Conservation (phyloP, 2,329 filamentous ascomycete species). For the Botrytis elliptica region DNA sequence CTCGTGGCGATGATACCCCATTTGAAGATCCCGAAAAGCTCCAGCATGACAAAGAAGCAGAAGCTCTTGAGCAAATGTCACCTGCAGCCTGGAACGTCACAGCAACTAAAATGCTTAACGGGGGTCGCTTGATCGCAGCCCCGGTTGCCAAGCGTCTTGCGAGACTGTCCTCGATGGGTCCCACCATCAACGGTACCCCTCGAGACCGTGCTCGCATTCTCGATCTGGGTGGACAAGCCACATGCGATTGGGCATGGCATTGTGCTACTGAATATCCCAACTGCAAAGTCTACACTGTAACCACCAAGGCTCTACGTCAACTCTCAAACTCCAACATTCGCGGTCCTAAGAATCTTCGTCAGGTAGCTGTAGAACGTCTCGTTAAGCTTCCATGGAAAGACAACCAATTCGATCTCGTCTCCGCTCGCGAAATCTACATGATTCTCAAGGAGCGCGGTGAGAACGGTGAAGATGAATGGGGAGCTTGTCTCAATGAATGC, state of each 20-base stretch:
- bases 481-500: constrained; percentile 79
- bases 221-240: constrained; percentile 80
- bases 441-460: constrained; percentile 72
- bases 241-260: constrained; percentile 96
- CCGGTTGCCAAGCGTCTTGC: constrained; percentile 63
- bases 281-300: constrained; percentile 84
- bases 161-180: constrained; percentile 51
- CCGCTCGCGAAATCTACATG: constrained; percentile 80
- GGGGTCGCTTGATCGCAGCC: constrained; percentile 62
- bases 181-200: constrained; percentile 45
- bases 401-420: constrained; percentile 87
- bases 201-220: constrained; percentile 66
- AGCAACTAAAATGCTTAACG: constrained; percentile 60
- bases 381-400: constrained; percentile 82
- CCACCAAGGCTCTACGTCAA: constrained; percentile 69
- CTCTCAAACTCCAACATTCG: constrained; percentile 72
- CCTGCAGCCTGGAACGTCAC: constrained; percentile 61
- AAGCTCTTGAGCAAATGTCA: constrained; percentile 72
- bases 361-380: constrained; percentile 73
- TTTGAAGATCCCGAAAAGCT: constrained; percentile 62
- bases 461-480: constrained; percentile 79
- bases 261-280: constrained; percentile 82
- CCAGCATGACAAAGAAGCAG: constrained; percentile 72
- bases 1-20: constrained; percentile 66
- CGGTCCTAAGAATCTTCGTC: constrained; percentile 83